Base-by-base conservation (phyloP, 345 rosid species). In the Dipteronia dyeriana region DNA sequence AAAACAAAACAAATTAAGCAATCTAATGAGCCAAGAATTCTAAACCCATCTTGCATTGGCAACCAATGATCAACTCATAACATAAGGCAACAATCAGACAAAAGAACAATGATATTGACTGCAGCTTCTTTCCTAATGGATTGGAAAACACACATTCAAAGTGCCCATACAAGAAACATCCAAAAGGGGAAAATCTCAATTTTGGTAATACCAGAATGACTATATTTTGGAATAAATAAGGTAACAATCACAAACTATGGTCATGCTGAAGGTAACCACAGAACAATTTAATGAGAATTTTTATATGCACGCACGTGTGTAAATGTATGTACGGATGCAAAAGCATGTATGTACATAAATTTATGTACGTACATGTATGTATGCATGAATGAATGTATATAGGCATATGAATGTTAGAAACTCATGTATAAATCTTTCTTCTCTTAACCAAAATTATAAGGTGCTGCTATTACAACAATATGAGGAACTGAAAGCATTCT, bases 1-100 rank as follows among this genome's bases (percentile, higher is more conserved):
- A 75, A 41, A 1, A 41, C 7, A 41, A 45, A 66, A 51, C 38
- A 81, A 56, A 70, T 47, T 16, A 70, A 23, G 54, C 66, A 80
- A 75, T 76, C 74, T 41, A 66, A 41, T 11, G 25, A 29, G 47
- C 61, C 25, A 47, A 62, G 70, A 7, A 59, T 41, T 9, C 63
- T 29, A 14, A 63, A 66, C 7, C 67, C 62, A 67, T 64, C 39
- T 61, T 49, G 71, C 66, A 64, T 22, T 17, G 59, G 47, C 61
- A 51, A 68, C 61, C 68, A 76, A 38, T 43, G 34, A 7, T 62
- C 26, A 68, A 70, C 43, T 77, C 72, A 34, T 11, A 38, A 34
- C 16, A 25, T 39, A 59, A 73, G 26, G 64, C 16, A 65, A 25
- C 75, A 60, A 22, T 13, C 3, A 17, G 72, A 76, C 16, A 56